A percentile compares a stretch with the other conserved stretches of the same genome.
These are phyloP conservation scores for Moesziomyces globuligerus DNA, from an alignment of 1,284 basidiomycete genomes.

Conservation along the genomic window DNA sequence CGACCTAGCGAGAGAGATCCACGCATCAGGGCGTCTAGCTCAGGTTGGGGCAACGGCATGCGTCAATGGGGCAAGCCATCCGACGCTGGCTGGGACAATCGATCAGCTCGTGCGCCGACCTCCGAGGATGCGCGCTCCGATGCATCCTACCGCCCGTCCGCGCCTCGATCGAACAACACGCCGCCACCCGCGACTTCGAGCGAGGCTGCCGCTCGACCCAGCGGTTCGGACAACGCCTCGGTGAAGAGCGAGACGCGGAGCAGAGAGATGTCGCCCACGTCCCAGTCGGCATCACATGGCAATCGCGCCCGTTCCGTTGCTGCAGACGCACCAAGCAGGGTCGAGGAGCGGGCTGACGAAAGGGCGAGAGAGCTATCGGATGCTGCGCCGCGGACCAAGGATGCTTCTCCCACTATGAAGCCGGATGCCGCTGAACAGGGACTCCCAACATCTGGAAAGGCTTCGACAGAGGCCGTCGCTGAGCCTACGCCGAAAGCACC, in stretches of 20 bases:
- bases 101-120: conserved; percentile 15
- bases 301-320: background rate
- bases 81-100: conserved; percentile 31
- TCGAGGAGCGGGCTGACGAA: no score
- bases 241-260: conserved; percentile 30
- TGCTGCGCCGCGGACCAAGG: no score
- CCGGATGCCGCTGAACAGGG: no score
- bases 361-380: no score
- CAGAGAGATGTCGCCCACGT: conserved; percentile 27
- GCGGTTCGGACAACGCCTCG: conserved; percentile 23
- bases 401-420: no score
- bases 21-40: conserved; percentile 18
- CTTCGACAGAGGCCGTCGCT: no score
- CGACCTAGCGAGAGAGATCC: conserved; percentile 25
- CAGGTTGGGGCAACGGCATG: conserved; percentile 27
- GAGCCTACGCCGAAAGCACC: no score
- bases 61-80: conserved; percentile 38
- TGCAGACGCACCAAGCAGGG: no score
- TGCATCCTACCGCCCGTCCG: conserved; percentile 20
- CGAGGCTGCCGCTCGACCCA: conserved; percentile 7
- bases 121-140: conserved; percentile 37
- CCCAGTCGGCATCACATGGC: conserved; percentile 4
- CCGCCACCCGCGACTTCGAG: conserved; percentile 28
- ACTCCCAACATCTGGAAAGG: no score
- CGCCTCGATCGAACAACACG: conserved; percentile 24